Base-by-base conservation (phyloP, 768 basidiomycete genomes). In the Pleurotus pulmonarius region DNA sequence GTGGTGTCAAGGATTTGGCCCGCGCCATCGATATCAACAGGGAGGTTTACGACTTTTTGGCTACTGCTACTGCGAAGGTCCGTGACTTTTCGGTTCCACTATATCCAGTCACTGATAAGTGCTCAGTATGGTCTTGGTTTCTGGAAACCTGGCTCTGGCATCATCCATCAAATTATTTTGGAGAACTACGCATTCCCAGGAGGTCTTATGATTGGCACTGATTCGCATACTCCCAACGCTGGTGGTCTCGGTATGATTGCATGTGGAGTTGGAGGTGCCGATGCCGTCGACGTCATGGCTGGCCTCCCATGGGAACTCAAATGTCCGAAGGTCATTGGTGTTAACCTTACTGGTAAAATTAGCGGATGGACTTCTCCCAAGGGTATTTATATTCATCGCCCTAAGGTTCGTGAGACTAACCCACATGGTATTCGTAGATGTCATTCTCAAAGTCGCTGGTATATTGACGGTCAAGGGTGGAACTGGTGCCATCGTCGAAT, bases 101-200 rank as follows among this genome's bases (percentile, higher is more conserved):
- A 15, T 38, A 15, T 12, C 26, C 20, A 46, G 55, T 20, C 9
- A 18, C 18, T 44, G n/a, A 46, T 34, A 11, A 3, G 29, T 22
- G 25, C 45, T 1, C 56, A 93, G 88, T 99, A 98, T 72, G 95
- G 95, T 70, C 94, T 98, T 64, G 96, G 96, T 60, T 99, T 99
- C 83, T 99, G 96, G 96, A 93, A 89, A 77, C 95, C 96, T 46
- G 96, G 97, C 64, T 95, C 94, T 65, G 96, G 96, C 76, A 99
- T 99, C 73, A 98, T 99, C 63, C 93, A 95, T 74, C 94, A 98
- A 77, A 98, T 98, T 69, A 94, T 99, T 69, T 83, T 98, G 66
- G 96, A 99, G 74, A 98, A 98, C 81, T 98, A 99, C 72, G 97
- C 95, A 3, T 95, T 98, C 86, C 96, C 96, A 54, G 96, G 96